Evolutionary conservation across 1,139 yeast species (phyloP).

Genomic region (Zygotorulaspora mrakii): DNA sequence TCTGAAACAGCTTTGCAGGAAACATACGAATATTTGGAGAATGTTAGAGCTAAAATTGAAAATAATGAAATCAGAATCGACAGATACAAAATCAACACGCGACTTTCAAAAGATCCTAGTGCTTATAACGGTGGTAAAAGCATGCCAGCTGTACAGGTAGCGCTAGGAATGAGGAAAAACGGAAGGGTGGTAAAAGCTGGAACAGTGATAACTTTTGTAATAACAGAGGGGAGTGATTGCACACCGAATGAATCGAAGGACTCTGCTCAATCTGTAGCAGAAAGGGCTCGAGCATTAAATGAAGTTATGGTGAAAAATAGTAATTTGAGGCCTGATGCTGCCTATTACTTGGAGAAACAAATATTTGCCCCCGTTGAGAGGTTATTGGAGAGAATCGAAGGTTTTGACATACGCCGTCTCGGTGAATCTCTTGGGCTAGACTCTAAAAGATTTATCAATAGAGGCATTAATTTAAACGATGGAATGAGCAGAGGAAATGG

Average conservation of each 20-base stretch:
- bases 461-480: conserved; percentile 37
- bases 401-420: conserved; percentile 74
- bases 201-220: conserved; percentile 82
- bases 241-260: conserved; percentile 18
- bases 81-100: conserved; percentile 70
- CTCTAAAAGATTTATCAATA: conserved; percentile 55
- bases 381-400: conserved; percentile 78
- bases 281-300: conserved; percentile 73
- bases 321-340: conserved; percentile 64
- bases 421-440: conserved; percentile 79
- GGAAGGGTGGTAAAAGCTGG: conserved; percentile 89
- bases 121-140: conserved; percentile 73
- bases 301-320: conserved; percentile 58
- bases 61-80: conserved; percentile 59
- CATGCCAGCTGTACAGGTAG: conserved; percentile 94
- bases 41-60: conserved; percentile 54
- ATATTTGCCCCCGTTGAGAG: conserved; percentile 89
- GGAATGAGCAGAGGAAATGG: conserved; percentile 38
- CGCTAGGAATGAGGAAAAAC: conserved; percentile 67
- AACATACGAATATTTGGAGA: conserved; percentile 69
- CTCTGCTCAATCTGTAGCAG: conserved; percentile 43
- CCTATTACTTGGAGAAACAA: conserved; percentile 81
- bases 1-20: conserved; percentile 73
- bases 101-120: conserved; percentile 68
- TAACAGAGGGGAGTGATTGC: conserved; percentile 45